Base-by-base conservation (phyloP, 2,329 filamentous ascomycete species). In the Sordariomycetes sp. region DNA sequence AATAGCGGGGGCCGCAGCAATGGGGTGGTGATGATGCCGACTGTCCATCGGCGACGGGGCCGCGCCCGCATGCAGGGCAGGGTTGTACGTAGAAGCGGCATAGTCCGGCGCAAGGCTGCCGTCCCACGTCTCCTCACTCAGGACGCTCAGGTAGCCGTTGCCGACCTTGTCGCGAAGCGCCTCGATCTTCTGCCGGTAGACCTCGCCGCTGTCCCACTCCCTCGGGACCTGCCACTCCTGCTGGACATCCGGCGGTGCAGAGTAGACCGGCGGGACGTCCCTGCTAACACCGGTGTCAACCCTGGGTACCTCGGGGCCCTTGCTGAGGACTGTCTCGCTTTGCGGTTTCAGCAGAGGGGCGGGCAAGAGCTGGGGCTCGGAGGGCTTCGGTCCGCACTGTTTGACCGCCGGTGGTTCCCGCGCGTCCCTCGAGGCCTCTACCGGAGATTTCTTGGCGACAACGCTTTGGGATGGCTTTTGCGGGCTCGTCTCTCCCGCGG, bases 131-230 rank as follows among this genome's bases (percentile, higher is more conserved):
- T 94, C 89, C 65, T 96, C 92, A 60, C 88, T 88, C 55, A 97
- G 76, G 16, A 89, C 90, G 62, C 86, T 92, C 46, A 99, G 80
- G 80, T 96, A 99, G 43, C 86, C 88, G 65, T 86, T 90, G 35
- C 92, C 92, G 63, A 96, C 86, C 66, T 93, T 90, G 66, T 87
- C 87, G 61, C 91, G 87, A 58, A 97, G 74, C 3, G 88, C 85
- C 70, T 96, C 91, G 58, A 97, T 87, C 71, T 94, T 94, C 69
- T 89, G 89, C 59, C 88, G 85, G 71, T 96, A 97, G 8, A 89
- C 76, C 66, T 94, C 89, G 58, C 88, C 87, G 60, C 83, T 82
- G 60, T 85, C 83, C 81, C 86, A 89, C 60, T 87, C 79, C 53
- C 77, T 74, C 4, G 73, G 63, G 14, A 76, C 73, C 28, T 69